Base-by-base conservation (phyloP, 2,329 filamentous ascomycete genomes). In the Trichoderma oligosporum region DNA sequence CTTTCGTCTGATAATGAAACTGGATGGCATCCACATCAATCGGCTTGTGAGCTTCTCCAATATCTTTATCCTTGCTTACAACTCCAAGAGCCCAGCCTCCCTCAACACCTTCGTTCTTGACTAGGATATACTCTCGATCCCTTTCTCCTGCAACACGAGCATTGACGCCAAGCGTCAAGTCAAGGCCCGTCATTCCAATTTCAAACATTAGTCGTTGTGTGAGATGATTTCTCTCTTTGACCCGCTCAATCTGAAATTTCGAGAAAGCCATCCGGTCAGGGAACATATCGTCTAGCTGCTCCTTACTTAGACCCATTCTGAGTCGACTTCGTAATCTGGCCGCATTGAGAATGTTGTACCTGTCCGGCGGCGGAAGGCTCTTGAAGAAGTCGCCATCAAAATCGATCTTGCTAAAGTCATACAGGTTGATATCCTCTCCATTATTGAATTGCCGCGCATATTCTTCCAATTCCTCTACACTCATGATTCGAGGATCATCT, bases 321-420 rank as follows among this genome's bases (percentile, higher is more conserved):
- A 99, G 78, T 53, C 94, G 82, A 70, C 91, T 96, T 57, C 94
- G 81, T 60, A 99, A 70, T 60, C 94, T 82, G 1, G 95, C 94
- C 1, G 95, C 94, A 68, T 99, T 99, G 20, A 99, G 75, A 53
- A 99, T 99, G 66, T 97, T 97, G 76, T 99, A 99, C 47, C 93
- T 84, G 75, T 99, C 94, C 2, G 87, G 87, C 1, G 91, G 81
- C 0, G 95, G 94, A 57, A 99, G 74, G 69, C 91, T 96, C 70
- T 88, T 84, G 75, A 99, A 99, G 73, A 99, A 99, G 11, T 93
- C 85, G 63, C 92, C 90, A 63, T 97, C 89, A 66, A 97, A 99
- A 69, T 99, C 94, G 65, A 99, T 99, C 73, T 97, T 97, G 68
- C 89, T 95, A 69, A 99, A 99, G 73, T 97, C 93, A 72, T 97